Evolutionary conservation across 768 basidiomycete species (phyloP).

Genomic region (Rhizopogon sp.): DNA sequence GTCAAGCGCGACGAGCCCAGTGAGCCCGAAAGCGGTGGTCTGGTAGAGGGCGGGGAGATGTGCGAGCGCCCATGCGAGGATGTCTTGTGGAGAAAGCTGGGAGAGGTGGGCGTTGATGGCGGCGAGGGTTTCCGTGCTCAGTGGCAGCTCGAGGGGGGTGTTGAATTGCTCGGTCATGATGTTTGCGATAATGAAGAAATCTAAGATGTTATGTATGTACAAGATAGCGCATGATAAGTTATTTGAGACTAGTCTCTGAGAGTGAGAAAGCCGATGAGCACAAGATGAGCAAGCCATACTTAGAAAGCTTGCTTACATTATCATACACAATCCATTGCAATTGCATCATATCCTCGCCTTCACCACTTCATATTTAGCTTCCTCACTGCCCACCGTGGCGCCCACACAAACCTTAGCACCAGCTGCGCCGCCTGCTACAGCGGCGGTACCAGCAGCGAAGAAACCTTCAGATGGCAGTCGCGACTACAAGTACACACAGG

Average conservation of each 20-base stretch:
- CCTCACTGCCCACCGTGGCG: slow-evolving; percentile 2
- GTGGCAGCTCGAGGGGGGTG: slow-evolving; percentile 50
- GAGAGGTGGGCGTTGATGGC: slow-evolving; percentile 73
- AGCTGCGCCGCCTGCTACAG: slow-evolving; percentile 4
- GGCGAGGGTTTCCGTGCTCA: slow-evolving; percentile 53
- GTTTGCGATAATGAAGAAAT: background rate
- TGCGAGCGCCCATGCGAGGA: slow-evolving; percentile 80
- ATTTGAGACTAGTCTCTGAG: too few relatives aligned
- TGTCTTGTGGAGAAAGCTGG: slow-evolving; percentile 71
- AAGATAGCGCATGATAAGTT: background rate
- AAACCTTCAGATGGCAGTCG: slow-evolving; percentile 17
- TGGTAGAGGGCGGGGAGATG: slow-evolving; percentile 81
- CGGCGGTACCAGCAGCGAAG: slow-evolving; percentile 4
- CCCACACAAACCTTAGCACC: slow-evolving; percentile 3
- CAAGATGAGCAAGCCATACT: slow-evolving; percentile 2
- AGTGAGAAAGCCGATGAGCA: too few relatives aligned
- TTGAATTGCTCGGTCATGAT: slow-evolving; percentile 22
- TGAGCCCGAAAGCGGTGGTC: slow-evolving; percentile 95
- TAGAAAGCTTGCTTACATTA: background rate
- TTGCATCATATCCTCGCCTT: background rate
- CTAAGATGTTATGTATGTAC: background rate
- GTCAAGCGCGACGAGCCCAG: slow-evolving; percentile 89
- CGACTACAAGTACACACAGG: slow-evolving; percentile 86
- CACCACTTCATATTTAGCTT: too few relatives aligned
- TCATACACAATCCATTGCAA: background rate